Conservation (phyloP, 352 stramenopile species). For the Phytophthora meadii region DNA sequence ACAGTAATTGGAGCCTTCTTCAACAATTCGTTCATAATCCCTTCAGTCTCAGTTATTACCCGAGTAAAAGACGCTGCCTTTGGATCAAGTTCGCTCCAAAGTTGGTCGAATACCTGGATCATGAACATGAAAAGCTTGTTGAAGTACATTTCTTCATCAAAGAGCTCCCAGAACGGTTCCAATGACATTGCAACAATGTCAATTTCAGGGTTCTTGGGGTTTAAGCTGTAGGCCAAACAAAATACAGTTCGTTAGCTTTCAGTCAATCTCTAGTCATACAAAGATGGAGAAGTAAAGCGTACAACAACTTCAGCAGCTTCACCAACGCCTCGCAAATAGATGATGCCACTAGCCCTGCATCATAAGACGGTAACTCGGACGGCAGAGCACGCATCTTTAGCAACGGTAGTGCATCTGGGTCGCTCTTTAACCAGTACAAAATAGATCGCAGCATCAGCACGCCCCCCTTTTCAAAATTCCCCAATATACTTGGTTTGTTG, state of each 20-base stretch:
- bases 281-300: constrained; percentile 16
- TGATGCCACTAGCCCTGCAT: constrained; percentile 71
- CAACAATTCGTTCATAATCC: constrained; percentile 70
- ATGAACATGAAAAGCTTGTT: constrained; percentile 80
- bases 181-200: constrained; percentile 81
- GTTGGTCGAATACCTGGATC: constrained; percentile 79
- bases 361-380: constrained; percentile 63
- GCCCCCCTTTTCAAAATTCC: constrained; percentile 84
- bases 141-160: constrained; percentile 84
- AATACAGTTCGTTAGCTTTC: constrained; percentile 12
- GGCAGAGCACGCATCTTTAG: constrained; percentile 66
- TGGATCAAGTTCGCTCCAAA: constrained; percentile 67
- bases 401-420: constrained; percentile 48
- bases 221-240: constrained; percentile 41
- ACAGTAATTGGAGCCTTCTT: constrained; percentile 65
- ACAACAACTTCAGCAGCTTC: constrained; percentile 79
- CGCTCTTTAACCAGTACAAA: constrained; percentile 70
- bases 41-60: constrained; percentile 80
- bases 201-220: constrained; percentile 64
- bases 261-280: background rate
- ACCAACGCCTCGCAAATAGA: constrained; percentile 78
- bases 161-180: constrained; percentile 86
- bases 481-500: constrained; percentile 61
- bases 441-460: constrained; percentile 72
- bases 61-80: constrained; percentile 81